Evolutionary conservation across 371 early-diverging fungal genomes (phyloP).

Genomic region (Haplosporangium sp.): DNA sequence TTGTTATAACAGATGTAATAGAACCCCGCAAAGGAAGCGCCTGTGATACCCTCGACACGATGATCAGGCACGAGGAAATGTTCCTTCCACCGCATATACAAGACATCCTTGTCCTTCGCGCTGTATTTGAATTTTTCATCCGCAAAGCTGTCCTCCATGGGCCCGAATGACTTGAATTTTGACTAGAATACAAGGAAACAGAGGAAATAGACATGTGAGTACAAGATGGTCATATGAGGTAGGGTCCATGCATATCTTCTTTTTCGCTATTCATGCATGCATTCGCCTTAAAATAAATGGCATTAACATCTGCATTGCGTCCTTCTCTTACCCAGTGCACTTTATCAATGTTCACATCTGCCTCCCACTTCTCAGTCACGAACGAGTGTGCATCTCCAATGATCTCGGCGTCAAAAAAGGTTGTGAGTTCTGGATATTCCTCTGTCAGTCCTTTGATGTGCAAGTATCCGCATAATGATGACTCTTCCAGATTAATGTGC

Average conservation of each 20-base stretch:
- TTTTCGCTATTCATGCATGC: neutral
- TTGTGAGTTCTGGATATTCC: conserved; percentile 83
- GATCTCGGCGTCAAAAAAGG: conserved; percentile 90
- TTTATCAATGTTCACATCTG: conserved; percentile 76
- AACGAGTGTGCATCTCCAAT: conserved; percentile 83
- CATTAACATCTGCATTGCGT: neutral
- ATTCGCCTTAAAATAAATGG: neutral
- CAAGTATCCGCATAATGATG: conserved; percentile 83
- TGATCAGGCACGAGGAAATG: conserved; percentile 96
- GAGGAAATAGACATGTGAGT: neutral
- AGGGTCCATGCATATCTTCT: neutral
- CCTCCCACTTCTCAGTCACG: conserved; percentile 89
- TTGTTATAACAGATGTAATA: conserved; percentile 93
- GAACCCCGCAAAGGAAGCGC: conserved; percentile 96
- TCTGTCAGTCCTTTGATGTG: conserved; percentile 86
- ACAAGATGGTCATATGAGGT: neutral
- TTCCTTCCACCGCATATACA: conserved; percentile 99
- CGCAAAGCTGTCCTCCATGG: conserved; percentile 72
- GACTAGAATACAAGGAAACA: conserved; percentile 19
- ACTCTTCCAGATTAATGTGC: conserved; percentile 80
- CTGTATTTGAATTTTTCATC: conserved; percentile 77
- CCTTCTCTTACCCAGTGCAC: conserved; percentile 84
- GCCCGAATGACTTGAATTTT: conserved; percentile 75
- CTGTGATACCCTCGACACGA: conserved; percentile 82
- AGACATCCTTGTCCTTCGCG: conserved; percentile 73